These are phyloP conservation scores for Miscanthus lutarioriparius DNA, from an alignment of 176 grass and related monocot genomes.

Conservation along the genomic window DNA sequence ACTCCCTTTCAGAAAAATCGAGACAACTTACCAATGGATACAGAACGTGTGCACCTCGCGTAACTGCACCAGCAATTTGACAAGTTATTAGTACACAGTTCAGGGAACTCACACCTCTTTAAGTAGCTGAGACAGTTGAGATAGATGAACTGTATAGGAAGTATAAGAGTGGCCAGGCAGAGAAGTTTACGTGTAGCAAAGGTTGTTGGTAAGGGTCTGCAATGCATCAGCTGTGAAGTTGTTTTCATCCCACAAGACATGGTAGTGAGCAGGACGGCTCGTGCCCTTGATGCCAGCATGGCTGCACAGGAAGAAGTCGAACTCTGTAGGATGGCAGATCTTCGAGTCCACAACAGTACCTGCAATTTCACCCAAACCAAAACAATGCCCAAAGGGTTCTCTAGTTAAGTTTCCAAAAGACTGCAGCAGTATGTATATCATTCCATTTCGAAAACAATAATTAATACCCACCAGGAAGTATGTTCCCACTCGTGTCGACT, in stretches of 20 bases:
- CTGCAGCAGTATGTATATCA: not conserved
- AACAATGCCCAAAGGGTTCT: not conserved
- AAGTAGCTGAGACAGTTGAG: not conserved
- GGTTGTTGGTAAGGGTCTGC: constrained; percentile 88
- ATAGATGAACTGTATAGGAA: not conserved
- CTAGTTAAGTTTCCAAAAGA: constrained; percentile 2
- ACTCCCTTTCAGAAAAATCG: not conserved
- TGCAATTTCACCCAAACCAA: constrained; percentile 18
- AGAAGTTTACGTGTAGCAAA: constrained; percentile 81
- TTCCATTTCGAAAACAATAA: not conserved
- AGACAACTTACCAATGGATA: constrained; percentile 69
- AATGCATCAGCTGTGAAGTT: constrained; percentile 81
- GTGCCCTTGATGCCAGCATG: constrained; percentile 96
- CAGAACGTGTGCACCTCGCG: constrained; percentile 84
- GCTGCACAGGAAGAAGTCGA: constrained; percentile 93
- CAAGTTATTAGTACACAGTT: not conserved
- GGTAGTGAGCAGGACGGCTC: constrained; percentile 92
- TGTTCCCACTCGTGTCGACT: constrained; percentile 82
- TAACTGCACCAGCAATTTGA: constrained; percentile 50
- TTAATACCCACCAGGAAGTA: constrained; percentile 63
- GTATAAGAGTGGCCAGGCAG: not conserved
- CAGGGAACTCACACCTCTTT: not conserved
- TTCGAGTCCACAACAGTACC: constrained; percentile 88
- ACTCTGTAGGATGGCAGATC: constrained; percentile 95
- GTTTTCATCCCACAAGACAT: constrained; percentile 96